Conservation (phyloP, 257 asterid species). For the Catharanthus roseus region DNA sequence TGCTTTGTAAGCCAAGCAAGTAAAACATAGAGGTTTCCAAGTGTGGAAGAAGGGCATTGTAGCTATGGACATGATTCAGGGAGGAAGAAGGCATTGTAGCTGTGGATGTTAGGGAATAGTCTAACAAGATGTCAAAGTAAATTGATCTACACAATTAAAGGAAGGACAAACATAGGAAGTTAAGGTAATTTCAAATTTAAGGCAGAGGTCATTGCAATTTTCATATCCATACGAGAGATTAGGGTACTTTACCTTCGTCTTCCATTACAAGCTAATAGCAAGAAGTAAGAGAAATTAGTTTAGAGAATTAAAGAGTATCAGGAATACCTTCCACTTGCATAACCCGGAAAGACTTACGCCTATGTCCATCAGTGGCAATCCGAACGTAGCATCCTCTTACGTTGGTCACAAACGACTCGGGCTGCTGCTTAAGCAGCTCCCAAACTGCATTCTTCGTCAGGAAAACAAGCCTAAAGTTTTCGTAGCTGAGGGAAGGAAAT, state of each 20-base stretch:
- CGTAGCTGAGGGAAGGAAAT: conserved; percentile 49
- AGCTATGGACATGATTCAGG: no score
- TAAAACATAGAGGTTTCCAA: not conserved
- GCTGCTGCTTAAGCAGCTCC: conserved; percentile 53
- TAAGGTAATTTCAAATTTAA: not conserved
- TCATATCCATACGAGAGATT: not conserved
- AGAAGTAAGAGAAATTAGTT: no score
- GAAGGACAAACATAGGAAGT: no score
- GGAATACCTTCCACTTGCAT: conserved; percentile 75
- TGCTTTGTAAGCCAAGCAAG: not conserved
- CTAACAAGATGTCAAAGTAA: not conserved
- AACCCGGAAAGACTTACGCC: conserved; percentile 40
- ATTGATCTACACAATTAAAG: no score
- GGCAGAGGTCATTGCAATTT: not conserved
- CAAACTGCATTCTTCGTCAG: conserved; percentile 49
- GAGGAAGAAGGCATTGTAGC: no score
- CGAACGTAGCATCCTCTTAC: conserved; percentile 62
- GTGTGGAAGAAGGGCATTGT: not conserved
- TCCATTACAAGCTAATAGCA: not conserved
- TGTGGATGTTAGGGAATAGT: not conserved
- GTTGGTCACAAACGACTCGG: conserved; percentile 56
- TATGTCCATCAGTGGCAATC: conserved; percentile 29
- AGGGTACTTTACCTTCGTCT: not conserved
- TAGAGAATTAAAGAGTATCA: not conserved
- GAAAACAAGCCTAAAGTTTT: conserved; percentile 65